Base-by-base conservation (phyloP, 208 protist genomes). In the Tetramitus jugosus region DNA sequence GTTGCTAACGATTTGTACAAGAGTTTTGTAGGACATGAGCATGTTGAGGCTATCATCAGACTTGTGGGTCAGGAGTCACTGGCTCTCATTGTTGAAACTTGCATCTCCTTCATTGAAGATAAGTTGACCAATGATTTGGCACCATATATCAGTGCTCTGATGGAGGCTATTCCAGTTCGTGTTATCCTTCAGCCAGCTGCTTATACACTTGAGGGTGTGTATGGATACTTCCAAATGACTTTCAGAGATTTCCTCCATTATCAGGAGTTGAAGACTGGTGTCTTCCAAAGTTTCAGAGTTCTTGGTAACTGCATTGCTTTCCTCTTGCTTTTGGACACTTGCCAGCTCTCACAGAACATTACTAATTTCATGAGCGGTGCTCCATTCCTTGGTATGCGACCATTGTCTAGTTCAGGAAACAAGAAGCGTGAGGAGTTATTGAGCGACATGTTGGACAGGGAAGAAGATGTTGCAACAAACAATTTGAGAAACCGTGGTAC, bases 301-400 rank as follows among this genome's bases (percentile, higher is more conserved):
- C 68, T 89, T 26, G 88, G 88, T 49, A 91, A 91, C 60, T 74
- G 40, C 29, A 72, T 91, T 35, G 37, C 81, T 20, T 81, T 91
- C 60, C 45, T 88, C 23, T 46, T 78, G 13, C 13, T 89, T 14
- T 69, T 90, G 17, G 87, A 91, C 31, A 40, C 52, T 20, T 29
- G 45, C 26, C 20, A 20, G 6, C 13, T 29, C 4, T 14, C 7
- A 42, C n/a, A 60, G 37, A 53, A 52, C 26, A 37, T 61, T n/a
- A 4, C 6, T 4, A 40, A 4, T 13, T 61, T 26, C 13, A 78
- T 78, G 37, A 31, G 10, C 3, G n/a, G 6, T 62, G 17, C 49
- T 39, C 52, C 75, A 62, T 78, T 78, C 43, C 26, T 78, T 4
- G 75, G 62, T n/a, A 62, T 78, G 10, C 29, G 29, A 49, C 64